phyloP scores from a whole-genome alignment of 1,284 basidiomycete species.

The Mycosarcoma maydis region DNA sequence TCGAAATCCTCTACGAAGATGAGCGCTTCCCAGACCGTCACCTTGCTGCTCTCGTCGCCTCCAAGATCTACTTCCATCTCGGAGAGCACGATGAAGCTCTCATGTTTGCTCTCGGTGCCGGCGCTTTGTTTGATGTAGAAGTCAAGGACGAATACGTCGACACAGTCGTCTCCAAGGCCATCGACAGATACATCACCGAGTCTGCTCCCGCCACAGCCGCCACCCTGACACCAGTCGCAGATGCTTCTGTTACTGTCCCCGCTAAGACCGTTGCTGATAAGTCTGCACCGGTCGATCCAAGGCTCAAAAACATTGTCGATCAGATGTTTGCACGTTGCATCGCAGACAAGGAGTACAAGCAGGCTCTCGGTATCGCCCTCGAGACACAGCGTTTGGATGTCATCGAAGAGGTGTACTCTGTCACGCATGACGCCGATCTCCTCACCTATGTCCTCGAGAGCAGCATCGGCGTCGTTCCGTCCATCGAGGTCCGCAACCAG shows the following conservation, averaged over 20 bases:
- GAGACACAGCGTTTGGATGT: slow-evolving; percentile 63
- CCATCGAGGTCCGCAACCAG: slow-evolving; percentile 56
- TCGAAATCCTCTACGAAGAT: slow-evolving; percentile 66
- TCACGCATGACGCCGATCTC: slow-evolving; percentile 58
- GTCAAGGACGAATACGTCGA: slow-evolving; percentile 64
- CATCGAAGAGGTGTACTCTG: slow-evolving; percentile 61
- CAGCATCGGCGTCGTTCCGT: slow-evolving; percentile 59
- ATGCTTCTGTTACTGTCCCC: slow-evolving; percentile 9
- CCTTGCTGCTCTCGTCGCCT: slow-evolving; percentile 65
- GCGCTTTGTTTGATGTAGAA: slow-evolving; percentile 62
- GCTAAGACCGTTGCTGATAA: slow-evolving; percentile 16
- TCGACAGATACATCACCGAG: slow-evolving; percentile 63
- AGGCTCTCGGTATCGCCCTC: slow-evolving; percentile 65
- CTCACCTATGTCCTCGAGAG: slow-evolving; percentile 65
- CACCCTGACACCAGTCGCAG: slow-evolving; percentile 1
- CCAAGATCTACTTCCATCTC: slow-evolving; percentile 66
- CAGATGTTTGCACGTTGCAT: slow-evolving; percentile 66
- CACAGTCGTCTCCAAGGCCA: slow-evolving; percentile 66
- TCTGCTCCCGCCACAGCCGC: slow-evolving; percentile 14
- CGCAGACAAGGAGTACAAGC: slow-evolving; percentile 58
- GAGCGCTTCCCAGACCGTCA: slow-evolving; percentile 60
- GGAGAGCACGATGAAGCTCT: slow-evolving; percentile 66
- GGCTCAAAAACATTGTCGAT: slow-evolving; percentile 62
- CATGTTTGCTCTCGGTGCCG: slow-evolving; percentile 65
- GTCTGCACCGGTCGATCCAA: slow-evolving; percentile 33